Conservation (phyloP, 2,329 filamentous ascomycete genomes). For the Tympanopsis confertula region DNA sequence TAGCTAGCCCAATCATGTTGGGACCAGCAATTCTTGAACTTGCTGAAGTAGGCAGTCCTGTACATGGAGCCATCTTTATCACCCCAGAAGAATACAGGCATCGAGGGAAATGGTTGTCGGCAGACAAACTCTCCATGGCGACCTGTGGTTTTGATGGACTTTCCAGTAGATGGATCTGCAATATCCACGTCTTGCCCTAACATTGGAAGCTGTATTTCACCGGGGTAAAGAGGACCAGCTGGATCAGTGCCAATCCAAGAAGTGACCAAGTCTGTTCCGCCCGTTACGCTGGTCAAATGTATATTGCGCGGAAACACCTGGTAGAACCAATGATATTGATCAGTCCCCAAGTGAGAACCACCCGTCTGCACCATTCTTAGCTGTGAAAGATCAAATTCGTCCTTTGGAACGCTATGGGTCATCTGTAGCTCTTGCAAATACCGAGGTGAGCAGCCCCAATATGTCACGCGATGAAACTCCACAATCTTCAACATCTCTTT, state of each 20-base stretch:
- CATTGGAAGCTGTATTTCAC: slow-evolving; percentile 30
- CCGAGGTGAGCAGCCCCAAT: slow-evolving; percentile 27
- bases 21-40: slow-evolving; percentile 25
- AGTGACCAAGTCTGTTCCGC: slow-evolving; percentile 33
- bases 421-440: slow-evolving; percentile 29
- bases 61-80: slow-evolving; percentile 25
- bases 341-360: slow-evolving; percentile 25
- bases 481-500: slow-evolving; percentile 4
- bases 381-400: slow-evolving; percentile 21
- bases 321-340: slow-evolving; percentile 33
- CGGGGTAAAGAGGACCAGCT: slow-evolving; percentile 25
- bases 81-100: slow-evolving; percentile 32
- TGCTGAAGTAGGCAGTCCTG: slow-evolving; percentile 29
- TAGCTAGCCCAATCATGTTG: slow-evolving; percentile 32
- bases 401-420: slow-evolving; percentile 17
- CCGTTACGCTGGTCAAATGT: slow-evolving; percentile 27
- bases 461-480: slow-evolving; percentile 5
- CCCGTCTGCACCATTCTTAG: slow-evolving; percentile 30
- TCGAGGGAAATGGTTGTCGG: slow-evolving; percentile 29
- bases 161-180: slow-evolving; percentile 21
- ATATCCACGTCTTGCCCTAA: slow-evolving; percentile 34
- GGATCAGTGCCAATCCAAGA: slow-evolving; percentile 29
- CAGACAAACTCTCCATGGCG: slow-evolving; percentile 28
- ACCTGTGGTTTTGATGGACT: slow-evolving; percentile 17
- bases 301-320: slow-evolving; percentile 19